phyloP scores from a whole-genome alignment of 495 filamentous ascomycete species.

The Hamigera avellanea region DNA sequence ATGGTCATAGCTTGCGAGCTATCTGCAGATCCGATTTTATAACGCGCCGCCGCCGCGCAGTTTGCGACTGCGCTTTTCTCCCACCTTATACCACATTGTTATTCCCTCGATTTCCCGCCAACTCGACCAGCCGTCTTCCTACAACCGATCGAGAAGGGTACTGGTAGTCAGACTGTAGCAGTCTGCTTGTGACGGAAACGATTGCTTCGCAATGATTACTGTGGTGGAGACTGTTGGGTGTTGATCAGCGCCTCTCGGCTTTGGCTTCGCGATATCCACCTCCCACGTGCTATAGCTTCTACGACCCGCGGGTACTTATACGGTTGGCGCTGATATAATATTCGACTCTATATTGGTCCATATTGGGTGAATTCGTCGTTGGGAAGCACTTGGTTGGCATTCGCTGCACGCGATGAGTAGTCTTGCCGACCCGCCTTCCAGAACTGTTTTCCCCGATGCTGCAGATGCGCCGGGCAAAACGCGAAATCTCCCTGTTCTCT shows the following conservation, averaged over 20 bases:
- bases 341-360: not conserved
- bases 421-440: constrained; percentile 31
- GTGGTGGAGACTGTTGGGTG: constrained; percentile 18
- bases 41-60: constrained; percentile 13
- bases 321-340: not conserved
- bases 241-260: constrained; percentile 27
- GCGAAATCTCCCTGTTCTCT: constrained; percentile 36
- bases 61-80: constrained; percentile 1
- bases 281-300: constrained; percentile 19
- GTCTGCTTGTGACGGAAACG: constrained; percentile 13
- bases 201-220: constrained; percentile 17
- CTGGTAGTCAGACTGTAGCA: no score
- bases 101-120: constrained; percentile 9
- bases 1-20: constrained; percentile 1
- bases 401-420: constrained; percentile 28
- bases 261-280: constrained; percentile 12
- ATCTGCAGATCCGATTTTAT: constrained; percentile 13
- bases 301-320: constrained; percentile 8
- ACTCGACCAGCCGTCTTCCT: constrained; percentile 4
- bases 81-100: constrained; percentile 1
- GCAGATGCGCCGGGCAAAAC: constrained; percentile 27
- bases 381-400: no score
- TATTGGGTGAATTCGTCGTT: no score
- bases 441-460: constrained; percentile 25
- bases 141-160: no score